phyloP scores from a whole-genome alignment of 805 yeast species.

The Candida palmyrensis region DNA sequence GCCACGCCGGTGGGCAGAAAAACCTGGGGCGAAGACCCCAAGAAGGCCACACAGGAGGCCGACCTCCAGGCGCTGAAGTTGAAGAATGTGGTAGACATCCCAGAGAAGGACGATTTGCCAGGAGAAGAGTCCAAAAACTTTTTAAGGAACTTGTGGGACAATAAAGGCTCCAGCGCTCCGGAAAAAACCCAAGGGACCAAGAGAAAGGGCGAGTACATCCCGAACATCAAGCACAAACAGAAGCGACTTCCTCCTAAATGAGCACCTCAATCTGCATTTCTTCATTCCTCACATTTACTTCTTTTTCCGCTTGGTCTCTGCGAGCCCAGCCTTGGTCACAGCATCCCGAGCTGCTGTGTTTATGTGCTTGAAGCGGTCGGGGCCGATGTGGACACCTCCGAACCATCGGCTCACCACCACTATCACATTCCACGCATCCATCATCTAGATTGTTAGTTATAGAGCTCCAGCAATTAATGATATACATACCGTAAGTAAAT shows the following conservation, averaged over 20 bases:
- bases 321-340: slow-evolving; percentile 57
- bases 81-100: slow-evolving; percentile 5
- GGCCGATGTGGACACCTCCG: slow-evolving; percentile 88
- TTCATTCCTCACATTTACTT: slow-evolving; percentile 14
- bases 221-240: slow-evolving; percentile 11
- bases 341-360: slow-evolving; percentile 87
- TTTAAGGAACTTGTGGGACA: slow-evolving; percentile 9
- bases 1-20: slow-evolving; percentile 7
- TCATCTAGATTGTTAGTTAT: slow-evolving; percentile 36
- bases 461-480: too few species aligned
- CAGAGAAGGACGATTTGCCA: slow-evolving; percentile 5
- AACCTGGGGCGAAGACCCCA: slow-evolving; percentile 13
- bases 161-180: slow-evolving; percentile 3
- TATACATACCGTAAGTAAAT: slow-evolving; percentile 55
- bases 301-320: slow-evolving; percentile 21
- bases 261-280: slow-evolving; percentile 3
- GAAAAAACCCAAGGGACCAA: slow-evolving; percentile 9
- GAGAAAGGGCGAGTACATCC: slow-evolving; percentile 9
- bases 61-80: slow-evolving; percentile 5
- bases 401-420: slow-evolving; percentile 91
- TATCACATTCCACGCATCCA: slow-evolving; percentile 79
- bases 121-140: slow-evolving; percentile 7
- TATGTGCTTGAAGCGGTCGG: slow-evolving; percentile 91
- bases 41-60: slow-evolving; percentile 1
- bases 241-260: slow-evolving; percentile 9